phyloP scores from a whole-genome alignment of 495 filamentous ascomycete species.

The Cudoniella acicularis region DNA sequence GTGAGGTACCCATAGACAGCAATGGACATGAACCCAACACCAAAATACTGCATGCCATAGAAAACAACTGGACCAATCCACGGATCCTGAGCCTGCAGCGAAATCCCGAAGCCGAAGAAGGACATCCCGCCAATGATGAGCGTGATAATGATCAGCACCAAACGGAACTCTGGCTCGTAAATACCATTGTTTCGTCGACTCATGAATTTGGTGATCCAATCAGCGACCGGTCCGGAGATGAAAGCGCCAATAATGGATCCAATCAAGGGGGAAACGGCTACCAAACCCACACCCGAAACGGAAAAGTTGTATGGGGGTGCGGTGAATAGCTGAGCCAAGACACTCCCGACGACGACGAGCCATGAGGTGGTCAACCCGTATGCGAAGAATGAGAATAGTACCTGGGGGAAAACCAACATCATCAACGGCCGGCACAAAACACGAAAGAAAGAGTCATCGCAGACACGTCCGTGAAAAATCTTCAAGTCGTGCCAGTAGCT shows the following conservation, averaged over 20 bases:
- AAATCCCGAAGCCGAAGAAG: conserved; percentile 37
- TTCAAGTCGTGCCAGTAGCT: conserved; percentile 62
- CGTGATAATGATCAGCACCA: conserved; percentile 53
- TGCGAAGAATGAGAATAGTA: conserved; percentile 82
- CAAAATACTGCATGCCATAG: too few species aligned
- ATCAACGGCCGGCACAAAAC: conserved; percentile 74
- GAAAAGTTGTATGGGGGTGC: conserved; percentile 46
- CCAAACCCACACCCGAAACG: conserved; percentile 50
- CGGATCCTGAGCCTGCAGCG: too few species aligned
- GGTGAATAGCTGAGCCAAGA: conserved; percentile 72
- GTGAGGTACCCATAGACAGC: too few species aligned
- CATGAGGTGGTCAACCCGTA: conserved; percentile 86
- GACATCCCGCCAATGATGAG: conserved; percentile 55
- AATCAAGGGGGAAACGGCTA: conserved; percentile 28
- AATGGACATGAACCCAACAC: too few species aligned
- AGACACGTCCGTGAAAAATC: conserved; percentile 71
- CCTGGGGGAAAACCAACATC: conserved; percentile 76
- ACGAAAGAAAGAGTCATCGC: conserved; percentile 70
- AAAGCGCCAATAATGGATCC: conserved; percentile 48
- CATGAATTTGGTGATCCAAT: conserved; percentile 52
- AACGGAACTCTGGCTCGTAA: conserved; percentile 67
- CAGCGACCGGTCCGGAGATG: conserved; percentile 59
- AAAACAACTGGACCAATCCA: too few species aligned
- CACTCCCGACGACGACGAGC: conserved; percentile 87
- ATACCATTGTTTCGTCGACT: conserved; percentile 57